Conservation (phyloP, 208 protist species). For the Leishmania braziliensis region DNA sequence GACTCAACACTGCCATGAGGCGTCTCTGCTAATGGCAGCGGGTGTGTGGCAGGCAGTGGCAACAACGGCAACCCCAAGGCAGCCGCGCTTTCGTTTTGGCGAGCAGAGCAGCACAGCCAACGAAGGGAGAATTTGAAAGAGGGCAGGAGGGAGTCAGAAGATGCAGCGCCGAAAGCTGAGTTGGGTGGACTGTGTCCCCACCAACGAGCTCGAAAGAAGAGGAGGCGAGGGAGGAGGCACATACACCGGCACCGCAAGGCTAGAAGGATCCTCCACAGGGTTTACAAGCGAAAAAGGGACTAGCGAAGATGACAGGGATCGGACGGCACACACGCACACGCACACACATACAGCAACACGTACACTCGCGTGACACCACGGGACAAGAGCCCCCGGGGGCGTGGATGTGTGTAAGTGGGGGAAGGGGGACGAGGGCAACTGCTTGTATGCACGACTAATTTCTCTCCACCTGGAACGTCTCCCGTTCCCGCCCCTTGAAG, state of each 20-base stretch:
- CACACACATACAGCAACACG: conserved; percentile 12
- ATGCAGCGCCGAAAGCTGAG: no score
- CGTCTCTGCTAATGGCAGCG: not conserved
- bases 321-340: not conserved
- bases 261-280: no score
- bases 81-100: not conserved
- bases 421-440: not conserved
- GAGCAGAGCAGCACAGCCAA: not conserved
- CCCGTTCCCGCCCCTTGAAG: conserved; percentile 77
- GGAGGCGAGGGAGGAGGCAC: no score
- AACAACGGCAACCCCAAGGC: not conserved
- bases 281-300: no score
- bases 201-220: no score
- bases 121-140: no score
- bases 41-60: not conserved
- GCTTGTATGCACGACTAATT: conserved; percentile 18
- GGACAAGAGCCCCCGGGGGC: not conserved
- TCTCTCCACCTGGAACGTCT: conserved; percentile 78
- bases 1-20: not conserved
- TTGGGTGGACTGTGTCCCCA: no score
- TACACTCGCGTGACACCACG: not conserved
- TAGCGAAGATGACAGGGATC: no score
- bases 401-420: not conserved
- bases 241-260: no score
- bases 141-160: not conserved